Base-by-base conservation (phyloP, 176 grass and related monocot species). In the Neostapfia colusana region DNA sequence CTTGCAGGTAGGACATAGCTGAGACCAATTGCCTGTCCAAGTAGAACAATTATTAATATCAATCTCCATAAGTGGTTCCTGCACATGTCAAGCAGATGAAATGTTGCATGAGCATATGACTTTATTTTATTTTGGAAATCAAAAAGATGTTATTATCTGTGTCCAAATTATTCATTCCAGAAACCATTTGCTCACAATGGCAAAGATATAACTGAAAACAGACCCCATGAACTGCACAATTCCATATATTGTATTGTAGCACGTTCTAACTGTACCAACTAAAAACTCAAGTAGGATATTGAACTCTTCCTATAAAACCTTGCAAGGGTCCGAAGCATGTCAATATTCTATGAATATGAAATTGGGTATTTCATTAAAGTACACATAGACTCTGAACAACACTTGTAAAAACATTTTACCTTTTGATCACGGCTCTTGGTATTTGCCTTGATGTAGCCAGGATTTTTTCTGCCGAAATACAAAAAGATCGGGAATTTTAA, bases 1-100 rank as follows among this genome's bases (percentile, higher is more conserved):
- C 91, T 94, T 98, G 65, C 95, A 98, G 61, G 95, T 98, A 41
- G 95, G 84, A 65, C 95, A 98, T 49, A 98, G 75, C 67, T 98
- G 91, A 83, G 95, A 98, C 91, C 91, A 98, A 73, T 82, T 98
- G 81, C 94, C 91, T 64, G 64, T 93, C 86, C 91, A 93, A 78
- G 90, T 49, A 75, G 91, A 84, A 14, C 80, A 90, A 78, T 86
- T 93, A 72, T 71, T 83, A 77, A 94, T 63, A 90, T 94, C 87
- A 75, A 91, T 86, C 67, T 86, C 91, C 86, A 98, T 84, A 51
- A 98, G 78, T 58, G 85, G 95, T 65, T 90, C 95, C 95, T 98
- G 85, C 53, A 74, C 67, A 79, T 28, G 51, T 59, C 31, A 85
- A 78, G 71, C 12, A 49, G 42, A 76, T 10, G 16, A 63, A 73